Percentiles rank a stretch among this genome's conserved stretches.
These are phyloP conservation scores for Lavandula angustifolia DNA, from an alignment of 257 asterid species.

Conservation along the genomic window DNA sequence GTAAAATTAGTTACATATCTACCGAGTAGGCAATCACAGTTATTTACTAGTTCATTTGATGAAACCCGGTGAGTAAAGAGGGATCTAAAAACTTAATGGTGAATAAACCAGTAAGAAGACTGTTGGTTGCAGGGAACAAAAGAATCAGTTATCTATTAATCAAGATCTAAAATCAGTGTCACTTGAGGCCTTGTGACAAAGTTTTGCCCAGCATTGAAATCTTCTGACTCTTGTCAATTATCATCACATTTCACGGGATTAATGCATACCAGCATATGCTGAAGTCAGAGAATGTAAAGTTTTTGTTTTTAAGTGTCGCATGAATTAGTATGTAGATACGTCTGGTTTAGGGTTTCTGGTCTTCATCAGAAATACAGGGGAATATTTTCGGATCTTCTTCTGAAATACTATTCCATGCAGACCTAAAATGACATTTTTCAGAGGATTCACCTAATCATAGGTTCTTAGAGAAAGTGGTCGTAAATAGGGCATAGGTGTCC, in stretches of 20 bases:
- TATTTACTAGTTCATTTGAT: too few species aligned
- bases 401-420: not conserved
- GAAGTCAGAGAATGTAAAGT: not conserved
- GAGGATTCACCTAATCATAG: slow-evolving; percentile 11
- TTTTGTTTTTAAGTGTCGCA: not conserved
- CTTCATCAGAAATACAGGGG: not conserved
- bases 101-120: not conserved
- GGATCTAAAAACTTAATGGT: not conserved
- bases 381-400: not conserved
- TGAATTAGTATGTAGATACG: not conserved
- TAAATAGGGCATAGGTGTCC: not conserved
- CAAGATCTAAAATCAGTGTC: slow-evolving; percentile 5
- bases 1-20: not conserved
- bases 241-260: slow-evolving; percentile 10
- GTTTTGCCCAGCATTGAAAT: not conserved
- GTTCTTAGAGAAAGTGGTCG: not conserved
- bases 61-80: too few species aligned
- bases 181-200: slow-evolving; percentile 1
- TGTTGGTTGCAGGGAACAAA: not conserved
- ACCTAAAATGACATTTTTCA: not conserved
- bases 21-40: too few species aligned
- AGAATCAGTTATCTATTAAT: slow-evolving; percentile 9
- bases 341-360: not conserved
- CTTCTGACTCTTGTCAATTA: not conserved
- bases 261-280: not conserved